Base-by-base conservation (phyloP, 169 alveolate genomes). In the Plasmodium malariae region DNA sequence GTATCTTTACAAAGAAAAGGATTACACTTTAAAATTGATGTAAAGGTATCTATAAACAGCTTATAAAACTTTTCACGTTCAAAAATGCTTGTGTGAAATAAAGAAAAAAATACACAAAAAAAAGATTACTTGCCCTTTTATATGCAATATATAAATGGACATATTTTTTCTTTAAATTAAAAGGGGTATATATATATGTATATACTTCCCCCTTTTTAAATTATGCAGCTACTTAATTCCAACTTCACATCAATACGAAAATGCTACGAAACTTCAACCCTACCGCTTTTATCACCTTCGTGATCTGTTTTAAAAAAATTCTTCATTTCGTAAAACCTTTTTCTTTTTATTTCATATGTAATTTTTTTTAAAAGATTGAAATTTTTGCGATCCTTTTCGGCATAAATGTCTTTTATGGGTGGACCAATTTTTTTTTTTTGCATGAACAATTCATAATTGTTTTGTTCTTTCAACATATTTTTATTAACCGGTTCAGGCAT, bases 401-500 rank as follows among this genome's bases (percentile, higher is more conserved):
- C 87, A 71, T 94, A 94, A n/a, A 88, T 92, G 48, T 94, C 95
- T 9, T 32, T 21, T n/a, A 63, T 62, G 17, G 68, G 71, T 40
- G 63, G 65, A 1, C 90, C 68, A 28, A 73, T 93, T 92, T 83
- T 83, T 67, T 92, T 94, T 26, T 85, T 57, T 28, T 93, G 96
- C 0, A 93, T 87, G 45, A 70, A 63, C 17, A 69, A 60, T 73
- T 94, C 93, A 36, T 93, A 93, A 28, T 93, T 94, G 49, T 74
- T 76, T 73, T 88, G 89, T 45, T 92, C 93, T 40, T 88, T 88
- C 26, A 69, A 63, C 54, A 73, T 32, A n/a, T 88, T 78, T 21
- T 88, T 92, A 59, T 68, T 69, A 55, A 92, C 94, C 21, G 96
- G 96, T 63, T 94, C 92, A 28, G 96, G 96, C 67, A 94, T 78